Conservation (phyloP, 1,139 yeast species). For the Candida neerlandica region DNA sequence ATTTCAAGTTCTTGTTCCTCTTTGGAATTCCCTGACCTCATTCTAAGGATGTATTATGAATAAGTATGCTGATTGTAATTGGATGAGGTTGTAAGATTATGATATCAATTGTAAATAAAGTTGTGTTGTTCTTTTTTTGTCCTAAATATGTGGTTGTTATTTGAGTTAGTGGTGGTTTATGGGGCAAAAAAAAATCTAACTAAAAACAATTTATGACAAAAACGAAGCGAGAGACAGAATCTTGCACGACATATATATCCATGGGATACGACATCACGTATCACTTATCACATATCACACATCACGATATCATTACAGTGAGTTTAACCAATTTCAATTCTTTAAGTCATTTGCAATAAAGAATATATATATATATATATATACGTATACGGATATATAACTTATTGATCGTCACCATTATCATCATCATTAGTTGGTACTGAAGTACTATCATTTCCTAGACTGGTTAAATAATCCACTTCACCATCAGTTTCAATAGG, state of each 20-base stretch:
- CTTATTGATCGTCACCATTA: conserved; percentile 61
- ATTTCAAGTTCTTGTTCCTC: conserved; percentile 13
- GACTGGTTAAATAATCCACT: conserved; percentile 19
- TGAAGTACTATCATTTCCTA: conserved; percentile 52
- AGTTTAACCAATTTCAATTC: too few species aligned
- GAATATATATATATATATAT: not conserved
- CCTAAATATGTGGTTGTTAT: conserved; percentile 1
- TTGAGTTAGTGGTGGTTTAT: not conserved
- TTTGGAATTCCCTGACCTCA: conserved; percentile 11
- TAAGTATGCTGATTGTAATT: not conserved
- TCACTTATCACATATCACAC: too few species aligned
- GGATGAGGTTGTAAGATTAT: not conserved
- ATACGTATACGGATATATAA: not conserved
- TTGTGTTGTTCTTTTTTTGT: not conserved
- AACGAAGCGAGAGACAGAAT: not conserved
- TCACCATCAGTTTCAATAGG: conserved; percentile 16
- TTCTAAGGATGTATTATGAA: not conserved
- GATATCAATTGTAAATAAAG: not conserved
- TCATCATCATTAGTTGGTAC: conserved; percentile 67
- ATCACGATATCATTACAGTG: too few species aligned
- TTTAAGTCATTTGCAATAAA: not conserved
- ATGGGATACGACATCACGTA: too few species aligned
- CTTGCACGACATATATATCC: not conserved
- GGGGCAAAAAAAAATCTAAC: conserved; percentile 1
- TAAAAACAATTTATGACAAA: not conserved